Conservation (phyloP, 768 basidiomycete species). For the Agrocybe pediades region DNA sequence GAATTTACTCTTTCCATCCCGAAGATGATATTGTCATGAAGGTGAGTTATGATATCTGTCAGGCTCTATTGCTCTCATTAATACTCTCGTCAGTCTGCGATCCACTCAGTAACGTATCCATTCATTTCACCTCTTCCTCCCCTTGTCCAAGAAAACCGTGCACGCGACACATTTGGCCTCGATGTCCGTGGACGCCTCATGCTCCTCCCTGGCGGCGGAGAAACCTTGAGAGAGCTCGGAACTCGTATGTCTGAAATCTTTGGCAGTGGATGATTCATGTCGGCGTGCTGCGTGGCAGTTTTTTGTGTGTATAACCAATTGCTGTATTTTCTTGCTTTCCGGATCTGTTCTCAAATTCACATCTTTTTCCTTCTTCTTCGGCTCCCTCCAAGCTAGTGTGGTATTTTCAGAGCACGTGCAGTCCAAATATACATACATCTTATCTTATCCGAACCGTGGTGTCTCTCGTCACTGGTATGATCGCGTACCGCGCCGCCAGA, state of each 20-base stretch:
- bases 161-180: slow-evolving; percentile 70
- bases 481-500: not conserved
- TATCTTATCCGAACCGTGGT: slow-evolving; percentile 13
- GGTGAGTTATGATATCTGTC: slow-evolving; percentile 38
- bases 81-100: slow-evolving; percentile 41
- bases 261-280: slow-evolving; percentile 16
- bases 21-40: slow-evolving; percentile 78
- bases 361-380: not conserved
- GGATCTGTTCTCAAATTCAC: not conserved
- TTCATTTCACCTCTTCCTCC: slow-evolving; percentile 54
- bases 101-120: slow-evolving; percentile 49
- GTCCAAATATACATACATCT: not conserved
- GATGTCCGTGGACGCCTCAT: slow-evolving; percentile 72
- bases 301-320: not conserved
- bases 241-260: slow-evolving; percentile 21
- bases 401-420: not conserved
- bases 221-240: slow-evolving; percentile 23
- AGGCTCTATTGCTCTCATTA: not conserved
- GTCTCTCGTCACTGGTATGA: not conserved
- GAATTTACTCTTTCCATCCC: slow-evolving; percentile 78
- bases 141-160: slow-evolving; percentile 43
- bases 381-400: not conserved
- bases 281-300: not conserved
- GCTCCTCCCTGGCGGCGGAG: slow-evolving; percentile 43
- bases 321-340: slow-evolving; percentile 11